Evolutionary conservation across 345 rosid genomes (phyloP).

Genomic region (Pseudoturritis turrita): DNA sequence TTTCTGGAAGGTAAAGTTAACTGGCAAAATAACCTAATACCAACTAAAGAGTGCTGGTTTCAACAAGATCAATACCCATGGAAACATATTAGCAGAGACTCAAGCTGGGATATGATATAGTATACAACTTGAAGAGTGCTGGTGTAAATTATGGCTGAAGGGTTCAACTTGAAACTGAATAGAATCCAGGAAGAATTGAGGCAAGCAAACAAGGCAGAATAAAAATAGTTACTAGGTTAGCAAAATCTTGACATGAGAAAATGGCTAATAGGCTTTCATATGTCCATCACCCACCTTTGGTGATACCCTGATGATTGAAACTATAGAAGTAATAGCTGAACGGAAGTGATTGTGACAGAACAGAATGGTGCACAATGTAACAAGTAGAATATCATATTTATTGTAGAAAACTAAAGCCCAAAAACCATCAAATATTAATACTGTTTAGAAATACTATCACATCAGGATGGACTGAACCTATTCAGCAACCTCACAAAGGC

Average conservation of each 20-base stretch:
- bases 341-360: not conserved
- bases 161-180: not conserved
- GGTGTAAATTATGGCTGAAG: not conserved
- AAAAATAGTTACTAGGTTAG: slow-evolving; percentile 5
- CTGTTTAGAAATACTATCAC: slow-evolving; percentile 13
- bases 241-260: not conserved
- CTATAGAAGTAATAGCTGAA: slow-evolving; percentile 3
- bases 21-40: slow-evolving; percentile 8
- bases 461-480: not conserved
- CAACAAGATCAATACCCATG: not conserved
- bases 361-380: not conserved
- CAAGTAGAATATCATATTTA: not conserved
- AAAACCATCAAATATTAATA: not conserved
- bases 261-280: slow-evolving; percentile 1
- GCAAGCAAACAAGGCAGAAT: not conserved
- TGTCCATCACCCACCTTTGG: slow-evolving; percentile 14
- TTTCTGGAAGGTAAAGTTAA: not conserved
- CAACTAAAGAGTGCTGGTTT: not conserved
- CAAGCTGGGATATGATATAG: not conserved
- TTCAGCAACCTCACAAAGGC: slow-evolving; percentile 8
- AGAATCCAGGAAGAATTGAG: not conserved
- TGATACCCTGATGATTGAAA: slow-evolving; percentile 14
- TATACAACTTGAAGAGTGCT: too few relatives aligned
- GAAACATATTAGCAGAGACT: not conserved
- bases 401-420: not conserved